A percentile compares a stretch with the other conserved stretches of the same genome.
Evolutionary conservation across 1,284 basidiomycete genomes (phyloP).

Genomic region (Ceratobasidium sp.): DNA sequence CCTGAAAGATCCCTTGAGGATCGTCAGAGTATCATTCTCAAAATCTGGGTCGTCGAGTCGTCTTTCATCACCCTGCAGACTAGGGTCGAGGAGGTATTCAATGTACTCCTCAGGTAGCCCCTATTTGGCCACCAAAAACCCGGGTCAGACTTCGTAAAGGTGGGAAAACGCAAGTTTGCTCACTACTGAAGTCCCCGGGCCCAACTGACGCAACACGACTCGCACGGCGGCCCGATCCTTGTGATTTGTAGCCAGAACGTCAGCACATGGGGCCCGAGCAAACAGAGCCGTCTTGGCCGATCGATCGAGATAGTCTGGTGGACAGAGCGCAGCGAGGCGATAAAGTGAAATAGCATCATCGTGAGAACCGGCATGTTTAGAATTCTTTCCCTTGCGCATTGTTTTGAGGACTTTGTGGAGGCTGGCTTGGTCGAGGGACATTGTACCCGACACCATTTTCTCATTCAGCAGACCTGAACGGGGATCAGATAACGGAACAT

Average conservation of each 20-base stretch:
- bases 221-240: conserved; percentile 19
- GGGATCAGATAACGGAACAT: neutral
- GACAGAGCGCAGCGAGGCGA: conserved; percentile 20
- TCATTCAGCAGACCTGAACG: conserved; percentile 23
- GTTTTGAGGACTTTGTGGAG: conserved; percentile 31
- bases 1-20: conserved; percentile 32
- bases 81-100: conserved; percentile 34
- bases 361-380: conserved; percentile 26
- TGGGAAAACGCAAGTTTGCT: neutral
- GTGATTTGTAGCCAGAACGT: conserved; percentile 20
- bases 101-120: conserved; percentile 31
- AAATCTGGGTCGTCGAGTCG: neutral
- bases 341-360: conserved; percentile 32
- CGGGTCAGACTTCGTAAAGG: neutral
- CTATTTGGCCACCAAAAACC: conserved; percentile 6
- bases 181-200: neutral
- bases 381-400: conserved; percentile 23
- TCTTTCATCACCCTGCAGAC: neutral
- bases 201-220: conserved; percentile 33
- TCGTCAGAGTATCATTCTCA: neutral
- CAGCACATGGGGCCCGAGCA: conserved; percentile 31
- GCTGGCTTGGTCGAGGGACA: conserved; percentile 15
- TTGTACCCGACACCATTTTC: neutral
- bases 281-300: conserved; percentile 5
- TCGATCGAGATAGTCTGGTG: conserved; percentile 34